Evolutionary conservation across 805 yeast species (phyloP).

Genomic region (Hanseniaspora occidentalis): DNA sequence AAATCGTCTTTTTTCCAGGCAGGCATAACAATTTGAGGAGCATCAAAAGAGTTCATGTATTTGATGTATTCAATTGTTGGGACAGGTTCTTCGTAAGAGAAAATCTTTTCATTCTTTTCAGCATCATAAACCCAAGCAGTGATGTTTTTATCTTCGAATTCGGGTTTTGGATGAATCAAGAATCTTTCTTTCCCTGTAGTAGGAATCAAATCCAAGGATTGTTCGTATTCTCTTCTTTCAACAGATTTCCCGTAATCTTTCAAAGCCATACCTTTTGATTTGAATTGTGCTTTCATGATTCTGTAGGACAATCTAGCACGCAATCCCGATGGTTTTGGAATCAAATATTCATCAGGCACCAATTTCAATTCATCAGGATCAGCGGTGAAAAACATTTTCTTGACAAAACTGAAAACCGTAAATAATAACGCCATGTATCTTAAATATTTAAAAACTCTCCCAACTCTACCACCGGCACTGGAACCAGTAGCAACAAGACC

Average conservation of each 20-base stretch:
- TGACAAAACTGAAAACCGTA: conserved; percentile 3
- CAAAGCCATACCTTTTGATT: conserved; percentile 6
- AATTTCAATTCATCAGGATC: conserved; percentile 7
- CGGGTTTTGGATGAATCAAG: conserved; percentile 5
- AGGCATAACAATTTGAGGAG: conserved; percentile 13
- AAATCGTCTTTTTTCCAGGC: conserved; percentile 10
- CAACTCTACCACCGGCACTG: conserved; percentile 5
- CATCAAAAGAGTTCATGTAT: conserved; percentile 15
- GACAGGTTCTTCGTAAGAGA: conserved; percentile 6
- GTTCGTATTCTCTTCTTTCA: conserved; percentile 9
- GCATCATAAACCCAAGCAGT: conserved; percentile 7
- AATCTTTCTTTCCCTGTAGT: conserved; percentile 4
- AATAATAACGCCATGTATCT: conserved; percentile 4
- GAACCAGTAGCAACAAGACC: conserved; percentile 4
- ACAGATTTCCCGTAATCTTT: conserved; percentile 7
- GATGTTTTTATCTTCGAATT: conserved; percentile 5
- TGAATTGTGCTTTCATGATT: conserved; percentile 7
- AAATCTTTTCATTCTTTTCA: conserved; percentile 3
- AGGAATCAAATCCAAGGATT: conserved; percentile 6
- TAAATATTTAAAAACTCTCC: conserved; percentile 3
- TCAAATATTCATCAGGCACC: conserved; percentile 6
- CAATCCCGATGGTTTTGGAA: conserved; percentile 4
- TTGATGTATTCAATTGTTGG: conserved; percentile 13
- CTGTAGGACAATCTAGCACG: conserved; percentile 3
- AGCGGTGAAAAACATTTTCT: conserved; percentile 4